Evolutionary conservation across 2,329 filamentous ascomycete species (phyloP).

Genomic region (Fusarium gaditjirri): DNA sequence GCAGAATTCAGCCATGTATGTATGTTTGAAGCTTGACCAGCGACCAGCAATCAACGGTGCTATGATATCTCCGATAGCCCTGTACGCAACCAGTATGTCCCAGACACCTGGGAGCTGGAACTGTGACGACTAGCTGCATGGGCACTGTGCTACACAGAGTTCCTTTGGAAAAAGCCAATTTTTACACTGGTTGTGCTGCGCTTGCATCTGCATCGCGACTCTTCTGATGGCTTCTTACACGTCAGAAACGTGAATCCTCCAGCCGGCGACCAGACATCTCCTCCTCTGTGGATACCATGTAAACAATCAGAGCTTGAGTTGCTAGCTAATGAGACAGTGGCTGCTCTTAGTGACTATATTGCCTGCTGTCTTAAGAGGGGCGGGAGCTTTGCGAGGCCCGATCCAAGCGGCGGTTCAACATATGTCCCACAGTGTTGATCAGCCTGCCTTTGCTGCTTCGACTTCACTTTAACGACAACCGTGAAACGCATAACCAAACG

Average conservation of each 20-base stretch:
- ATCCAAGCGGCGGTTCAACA: conserved; percentile 16
- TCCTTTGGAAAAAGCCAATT: conserved; percentile 19
- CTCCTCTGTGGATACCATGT: conserved; percentile 23
- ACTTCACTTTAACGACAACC: neutral
- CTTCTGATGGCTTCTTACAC: neutral
- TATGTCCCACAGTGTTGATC: neutral
- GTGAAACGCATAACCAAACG: neutral
- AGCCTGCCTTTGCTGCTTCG: neutral
- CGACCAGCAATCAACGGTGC: neutral
- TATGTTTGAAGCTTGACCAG: neutral
- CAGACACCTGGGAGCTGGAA: conserved; percentile 18
- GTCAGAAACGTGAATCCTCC: conserved; percentile 4
- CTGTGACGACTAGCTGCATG: neutral
- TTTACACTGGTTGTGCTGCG: neutral
- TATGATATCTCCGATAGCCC: conserved; percentile 22
- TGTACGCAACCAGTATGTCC: conserved; percentile 13
- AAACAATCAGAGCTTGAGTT: conserved; percentile 23
- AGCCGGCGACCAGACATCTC: conserved; percentile 1
- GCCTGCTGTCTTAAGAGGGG: neutral
- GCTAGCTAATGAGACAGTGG: conserved; percentile 21
- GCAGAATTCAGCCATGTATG: neutral
- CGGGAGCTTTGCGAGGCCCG: conserved; percentile 29
- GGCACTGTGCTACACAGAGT: neutral
- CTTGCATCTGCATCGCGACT: conserved; percentile 11
- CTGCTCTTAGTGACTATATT: conserved; percentile 18